Percentiles rank a stretch among this genome's conserved stretches.
phyloP scores from a whole-genome alignment of 768 basidiomycete genomes.

The Sarcomyxa edulis region DNA sequence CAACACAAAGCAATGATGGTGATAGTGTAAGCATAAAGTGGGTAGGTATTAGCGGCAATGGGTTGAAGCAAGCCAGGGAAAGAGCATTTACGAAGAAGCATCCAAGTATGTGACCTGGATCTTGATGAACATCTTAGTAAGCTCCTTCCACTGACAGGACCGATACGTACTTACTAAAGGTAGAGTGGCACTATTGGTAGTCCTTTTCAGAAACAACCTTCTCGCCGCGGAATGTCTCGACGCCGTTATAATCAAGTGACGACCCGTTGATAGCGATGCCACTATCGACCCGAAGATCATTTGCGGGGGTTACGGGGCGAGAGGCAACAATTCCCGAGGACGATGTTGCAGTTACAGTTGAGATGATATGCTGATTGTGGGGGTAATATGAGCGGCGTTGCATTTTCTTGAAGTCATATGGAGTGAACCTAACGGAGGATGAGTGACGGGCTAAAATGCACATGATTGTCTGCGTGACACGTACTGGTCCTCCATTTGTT shows the following conservation, averaged over 20 bases:
- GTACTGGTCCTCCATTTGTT: constrained; percentile 98
- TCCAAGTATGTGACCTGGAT: no score
- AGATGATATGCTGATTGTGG: constrained; percentile 67
- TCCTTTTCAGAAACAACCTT: constrained; percentile 43
- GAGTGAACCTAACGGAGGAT: constrained; percentile 59
- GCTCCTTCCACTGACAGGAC: no score
- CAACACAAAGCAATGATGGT: no score
- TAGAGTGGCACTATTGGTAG: constrained; percentile 43
- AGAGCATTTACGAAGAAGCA: no score
- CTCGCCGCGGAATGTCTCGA: constrained; percentile 33
- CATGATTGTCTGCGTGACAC: no score
- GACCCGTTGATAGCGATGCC: constrained; percentile 36
- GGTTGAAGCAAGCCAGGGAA: no score
- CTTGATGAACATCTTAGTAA: no score
- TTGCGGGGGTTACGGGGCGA: constrained; percentile 67
- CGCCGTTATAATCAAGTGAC: constrained; percentile 30
- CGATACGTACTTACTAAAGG: no score
- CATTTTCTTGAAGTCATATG: constrained; percentile 92
- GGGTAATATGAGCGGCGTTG: constrained; percentile 89
- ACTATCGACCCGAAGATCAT: constrained; percentile 42
- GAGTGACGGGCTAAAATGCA: constrained; percentile 1
- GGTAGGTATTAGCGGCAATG: no score
- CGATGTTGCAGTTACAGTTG: constrained; percentile 72
- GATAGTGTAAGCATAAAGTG: no score
- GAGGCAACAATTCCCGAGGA: constrained; percentile 62